phyloP scores from a whole-genome alignment of 2,329 filamentous ascomycete species.

The Acephala macrosclerotiorum region DNA sequence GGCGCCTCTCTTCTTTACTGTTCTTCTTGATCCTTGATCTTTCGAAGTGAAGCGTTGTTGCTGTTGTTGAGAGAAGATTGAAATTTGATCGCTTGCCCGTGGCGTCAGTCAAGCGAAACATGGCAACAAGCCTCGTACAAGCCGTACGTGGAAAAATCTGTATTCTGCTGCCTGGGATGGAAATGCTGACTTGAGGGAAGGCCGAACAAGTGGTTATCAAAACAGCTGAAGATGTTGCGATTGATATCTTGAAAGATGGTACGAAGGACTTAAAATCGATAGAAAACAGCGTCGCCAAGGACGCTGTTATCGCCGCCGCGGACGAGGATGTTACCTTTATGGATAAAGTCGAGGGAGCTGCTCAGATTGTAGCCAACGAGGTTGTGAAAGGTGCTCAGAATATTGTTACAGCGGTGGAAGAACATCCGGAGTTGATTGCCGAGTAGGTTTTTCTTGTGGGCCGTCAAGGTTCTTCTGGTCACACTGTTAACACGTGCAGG shows the following conservation, averaged over 20 bases:
- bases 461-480: not conserved
- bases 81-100: not conserved
- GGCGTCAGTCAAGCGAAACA: not conserved
- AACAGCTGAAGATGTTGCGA: not conserved
- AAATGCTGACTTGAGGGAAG: conserved; percentile 5
- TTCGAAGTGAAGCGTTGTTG: conserved; percentile 2
- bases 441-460: conserved; percentile 30
- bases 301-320: conserved; percentile 27
- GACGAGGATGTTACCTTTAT: conserved; percentile 23
- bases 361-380: conserved; percentile 32
- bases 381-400: conserved; percentile 32
- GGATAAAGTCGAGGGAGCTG: conserved; percentile 30
- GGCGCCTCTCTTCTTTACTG: not conserved
- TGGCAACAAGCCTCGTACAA: not conserved
- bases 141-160: not conserved
- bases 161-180: not conserved
- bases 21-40: not conserved
- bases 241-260: not conserved
- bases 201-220: conserved; percentile 1
- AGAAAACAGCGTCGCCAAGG: conserved; percentile 28
- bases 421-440: conserved; percentile 38
- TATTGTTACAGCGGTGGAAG: conserved; percentile 32
- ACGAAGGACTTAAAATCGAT: conserved; percentile 32
- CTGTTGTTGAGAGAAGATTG: not conserved
- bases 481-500: conserved; percentile 19